phyloP scores from a whole-genome alignment of 306 rosid species.

The Dalbergia cochinchinensis region DNA sequence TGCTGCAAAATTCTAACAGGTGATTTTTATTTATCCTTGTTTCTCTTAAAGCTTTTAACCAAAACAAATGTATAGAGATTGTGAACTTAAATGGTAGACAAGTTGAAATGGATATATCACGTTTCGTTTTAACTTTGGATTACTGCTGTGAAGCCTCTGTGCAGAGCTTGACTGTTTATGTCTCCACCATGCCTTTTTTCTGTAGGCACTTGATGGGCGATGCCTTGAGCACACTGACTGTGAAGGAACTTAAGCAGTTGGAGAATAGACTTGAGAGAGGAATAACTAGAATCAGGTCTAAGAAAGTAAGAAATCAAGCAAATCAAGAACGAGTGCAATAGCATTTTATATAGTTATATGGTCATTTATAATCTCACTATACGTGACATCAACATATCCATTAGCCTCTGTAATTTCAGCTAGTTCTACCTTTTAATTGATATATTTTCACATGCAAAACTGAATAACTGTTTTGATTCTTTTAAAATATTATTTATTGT shows the following conservation, averaged over 20 bases:
- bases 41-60: neutral
- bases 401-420: neutral
- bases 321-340: neutral
- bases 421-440: neutral
- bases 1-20: conserved; percentile 97
- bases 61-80: neutral
- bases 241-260: conserved; percentile 87
- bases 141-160: neutral
- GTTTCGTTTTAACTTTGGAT: neutral
- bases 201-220: conserved; percentile 92
- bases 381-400: neutral
- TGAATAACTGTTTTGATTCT: neutral
- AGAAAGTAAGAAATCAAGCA: conserved; percentile 64
- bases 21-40: conserved; percentile 27
- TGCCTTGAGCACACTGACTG: conserved; percentile 74
- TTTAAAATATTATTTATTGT: neutral
- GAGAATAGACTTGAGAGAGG: conserved; percentile 92
- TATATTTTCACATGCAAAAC: neutral
- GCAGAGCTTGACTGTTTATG: neutral
- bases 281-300: conserved; percentile 82
- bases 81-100: neutral
- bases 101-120: neutral
- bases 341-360: neutral
- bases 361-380: neutral
- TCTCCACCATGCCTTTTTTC: neutral